Base-by-base conservation (phyloP, 441 rosid species). In the Mallotus repandus region DNA sequence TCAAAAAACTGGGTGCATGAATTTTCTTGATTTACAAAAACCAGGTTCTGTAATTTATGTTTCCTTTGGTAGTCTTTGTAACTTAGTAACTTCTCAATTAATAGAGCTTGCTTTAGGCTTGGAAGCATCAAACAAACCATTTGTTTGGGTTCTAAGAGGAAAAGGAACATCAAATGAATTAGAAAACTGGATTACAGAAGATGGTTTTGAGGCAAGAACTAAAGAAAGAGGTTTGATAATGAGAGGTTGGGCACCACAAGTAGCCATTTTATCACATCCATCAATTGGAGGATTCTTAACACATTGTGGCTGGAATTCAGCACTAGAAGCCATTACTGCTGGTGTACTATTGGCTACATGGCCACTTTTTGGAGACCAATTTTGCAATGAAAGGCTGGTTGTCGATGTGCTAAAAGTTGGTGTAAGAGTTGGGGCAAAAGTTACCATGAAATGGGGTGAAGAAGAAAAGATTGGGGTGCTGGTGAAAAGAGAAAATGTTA, bases 361-460 rank as follows among this genome's bases (percentile, higher is more conserved):
- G 84, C 85, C 86, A 0, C 61, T 83, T 5, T 75, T 77, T 50
- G 79, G 57, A 0, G 86, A 86, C 41, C 87, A 83, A 43, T 81
- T 82, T 58, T 72, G 52, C n/a, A 61, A 61, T 61, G 64, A 61
- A 32, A 61, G 43, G 25, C n/a, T 61, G 14, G 14, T 61, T 0
- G 64, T 61, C 5, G 64, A 61, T 32, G 64, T 80, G 25, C 63
- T 72, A 16, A 85, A 73, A 80, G 29, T 83, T 62, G 88, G 79
- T 0, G 63, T 77, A 48, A 53, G 15, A 87, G 84, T 32, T 38
- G 81, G n/a, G 86, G 82, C 84, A 18, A 57, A 49, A 11, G 41
- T 61, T 3, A 74, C 86, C 9, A 84, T 79, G 49, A 77, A 86
- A 15, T 89, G 94, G 94, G 94, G 15, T 72, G 78, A 25, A 77